A percentile compares a stretch with the other conserved stretches of the same genome.
Conservation (phyloP, 257 asterid genomes). For the Ballota nigra region DNA sequence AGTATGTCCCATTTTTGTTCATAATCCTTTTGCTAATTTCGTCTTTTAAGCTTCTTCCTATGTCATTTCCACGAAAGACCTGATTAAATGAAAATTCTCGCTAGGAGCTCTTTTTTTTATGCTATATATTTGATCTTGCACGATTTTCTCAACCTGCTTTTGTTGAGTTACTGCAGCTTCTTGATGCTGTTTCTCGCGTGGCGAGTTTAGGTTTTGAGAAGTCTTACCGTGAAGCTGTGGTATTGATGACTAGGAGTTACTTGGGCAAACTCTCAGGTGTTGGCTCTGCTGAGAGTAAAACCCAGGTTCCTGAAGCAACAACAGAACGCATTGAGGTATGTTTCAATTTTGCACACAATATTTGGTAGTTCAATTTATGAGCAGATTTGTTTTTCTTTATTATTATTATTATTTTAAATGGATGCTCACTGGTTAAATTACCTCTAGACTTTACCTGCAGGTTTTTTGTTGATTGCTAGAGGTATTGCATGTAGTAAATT, state of each 20-base stretch:
- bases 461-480: conserved; percentile 79
- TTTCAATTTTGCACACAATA: conserved; percentile 18
- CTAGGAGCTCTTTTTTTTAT: background rate
- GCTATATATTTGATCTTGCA: conserved; percentile 22
- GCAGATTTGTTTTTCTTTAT: background rate
- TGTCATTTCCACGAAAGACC: conserved; percentile 8
- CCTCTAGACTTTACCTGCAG: conserved; percentile 99
- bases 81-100: background rate
- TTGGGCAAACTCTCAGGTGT: conserved; percentile 74
- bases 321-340: conserved; percentile 95
- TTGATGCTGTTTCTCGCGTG: conserved; percentile 99
- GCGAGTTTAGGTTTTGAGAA: conserved; percentile 97
- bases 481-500: conserved; percentile 65
- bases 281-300: conserved; percentile 89
- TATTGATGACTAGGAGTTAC: conserved; percentile 90
- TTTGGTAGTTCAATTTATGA: conserved; percentile 20
- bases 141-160: conserved; percentile 52
- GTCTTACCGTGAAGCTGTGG: conserved; percentile 97
- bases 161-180: conserved; percentile 92
- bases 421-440: conserved; percentile 75
- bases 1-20: conserved; percentile 42
- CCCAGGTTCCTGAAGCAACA: conserved; percentile 81
- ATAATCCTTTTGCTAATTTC: conserved; percentile 13
- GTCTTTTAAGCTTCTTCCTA: conserved; percentile 15
- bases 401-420: conserved; percentile 16